A percentile compares a stretch with the other conserved stretches of the same genome.
Evolutionary conservation across 768 basidiomycete genomes (phyloP).

Genomic region (Mrakia hoshinonis): DNA sequence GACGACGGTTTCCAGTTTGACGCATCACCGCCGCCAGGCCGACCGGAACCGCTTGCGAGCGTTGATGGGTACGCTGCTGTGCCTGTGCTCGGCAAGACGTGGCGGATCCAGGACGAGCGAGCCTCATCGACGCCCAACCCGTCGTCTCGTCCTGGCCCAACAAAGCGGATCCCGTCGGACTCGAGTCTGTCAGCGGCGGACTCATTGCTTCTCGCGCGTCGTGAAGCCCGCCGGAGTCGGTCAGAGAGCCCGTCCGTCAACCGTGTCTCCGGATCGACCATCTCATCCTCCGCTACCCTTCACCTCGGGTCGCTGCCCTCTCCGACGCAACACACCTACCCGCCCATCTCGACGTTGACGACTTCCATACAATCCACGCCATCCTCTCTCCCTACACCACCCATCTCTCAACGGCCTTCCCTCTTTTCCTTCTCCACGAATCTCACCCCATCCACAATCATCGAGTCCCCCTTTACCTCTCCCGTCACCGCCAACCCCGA

Average conservation of each 20-base stretch:
- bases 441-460: constrained; percentile 17
- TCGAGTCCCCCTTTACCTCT: constrained; percentile 17
- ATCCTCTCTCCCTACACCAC: background rate
- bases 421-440: constrained; percentile 7
- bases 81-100: background rate
- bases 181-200: constrained; percentile 2
- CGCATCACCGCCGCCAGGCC: too few species aligned
- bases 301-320: background rate
- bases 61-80: background rate
- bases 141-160: background rate
- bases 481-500: background rate
- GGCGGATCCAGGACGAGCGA: constrained; percentile 9
- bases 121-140: background rate
- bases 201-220: background rate
- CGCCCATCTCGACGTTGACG: background rate
- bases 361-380: background rate
- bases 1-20: background rate
- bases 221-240: constrained; percentile 13
- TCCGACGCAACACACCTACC: constrained; percentile 12
- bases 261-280: constrained; percentile 1
- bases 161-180: background rate
- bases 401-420: background rate
- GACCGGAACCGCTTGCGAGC: background rate
- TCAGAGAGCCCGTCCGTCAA: constrained; percentile 1
- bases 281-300: constrained; percentile 16